phyloP scores from a whole-genome alignment of 2,329 filamentous ascomycete species.

The Paecilomyces dactylethromorphus region DNA sequence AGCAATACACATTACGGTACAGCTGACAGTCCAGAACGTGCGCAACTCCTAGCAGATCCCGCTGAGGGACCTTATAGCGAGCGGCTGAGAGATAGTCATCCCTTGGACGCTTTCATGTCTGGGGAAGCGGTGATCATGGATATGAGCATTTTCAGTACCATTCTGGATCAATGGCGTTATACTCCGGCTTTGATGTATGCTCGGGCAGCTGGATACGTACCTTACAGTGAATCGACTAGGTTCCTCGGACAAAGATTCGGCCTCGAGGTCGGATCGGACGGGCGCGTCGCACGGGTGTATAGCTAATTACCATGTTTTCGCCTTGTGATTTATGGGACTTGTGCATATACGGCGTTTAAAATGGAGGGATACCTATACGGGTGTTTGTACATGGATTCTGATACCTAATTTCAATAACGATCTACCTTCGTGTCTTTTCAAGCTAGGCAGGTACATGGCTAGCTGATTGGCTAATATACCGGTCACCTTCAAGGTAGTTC shows the following conservation, averaged over 20 bases:
- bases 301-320: constrained; percentile 4
- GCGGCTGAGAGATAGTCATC: constrained; percentile 21
- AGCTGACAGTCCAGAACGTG: constrained; percentile 20
- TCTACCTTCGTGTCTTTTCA: background rate
- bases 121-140: constrained; percentile 33
- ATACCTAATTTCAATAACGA: background rate
- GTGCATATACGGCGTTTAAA: background rate
- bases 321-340: background rate
- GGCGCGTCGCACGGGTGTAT: constrained; percentile 24
- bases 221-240: constrained; percentile 27
- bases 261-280: constrained; percentile 28
- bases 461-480: background rate
- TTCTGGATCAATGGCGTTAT: constrained; percentile 35
- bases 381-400: background rate
- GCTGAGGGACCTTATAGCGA: constrained; percentile 14
- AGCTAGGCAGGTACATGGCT: background rate
- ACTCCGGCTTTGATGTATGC: constrained; percentile 13
- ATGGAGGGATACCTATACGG: background rate
- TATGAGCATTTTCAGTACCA: constrained; percentile 25
- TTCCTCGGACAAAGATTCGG: constrained; percentile 33
- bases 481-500: background rate
- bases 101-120: constrained; percentile 30
- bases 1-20: constrained; percentile 5
- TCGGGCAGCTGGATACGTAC: constrained; percentile 18
- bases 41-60: constrained; percentile 28